Evolutionary conservation across 805 yeast species (phyloP), one percentile per base, ranked within the genome.

Genomic region (Wickerhamomyces chambardii): DNA sequence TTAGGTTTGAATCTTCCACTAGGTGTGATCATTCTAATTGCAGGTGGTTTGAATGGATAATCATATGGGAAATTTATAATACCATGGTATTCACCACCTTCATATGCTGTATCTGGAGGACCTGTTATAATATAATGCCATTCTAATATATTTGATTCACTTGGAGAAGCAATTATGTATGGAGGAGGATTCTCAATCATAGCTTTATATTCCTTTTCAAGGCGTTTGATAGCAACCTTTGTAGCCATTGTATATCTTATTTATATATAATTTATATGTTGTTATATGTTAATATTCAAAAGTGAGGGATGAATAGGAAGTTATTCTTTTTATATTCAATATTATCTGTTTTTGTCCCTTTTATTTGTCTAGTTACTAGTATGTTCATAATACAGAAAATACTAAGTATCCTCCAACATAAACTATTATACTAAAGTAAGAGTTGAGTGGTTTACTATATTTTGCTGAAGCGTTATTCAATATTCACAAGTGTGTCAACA

Each of bases 101-200:
- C 80, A 56, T 79, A 89, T 4, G 94, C 94, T 0, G 96, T 84
- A 16, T 77, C 81, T 9, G 92, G 86, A 2, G 97, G 95, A 0
- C 97, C 97, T 1, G 85, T 78, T 30, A 89, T 80, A 28, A 89
- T 72, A 52, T 84, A 89, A 57, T 86, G 95, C 95, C 97, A 89
- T 50, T 84, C 89, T 37, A 92, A 61, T 35, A 90, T 82, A 55
- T 90, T 85, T 28, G 71, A 68, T 36, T 90, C 97, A 41, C 76
- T 71, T 6, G 97, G 97, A 38, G 80, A 77, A 9, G 97, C 95
- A 7, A 64, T 63, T 29, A 90, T 76, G 50, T 58, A 87, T 6
- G 94, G 95, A 9, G 92, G 82, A 0, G 97, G 96, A 42, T 70
- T 77, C 33, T 74, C 78, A 43, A 69, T 69, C 40, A 92, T 72